phyloP scores from a whole-genome alignment of 2,329 filamentous ascomycete genomes.

The Diaporthe australafricana region DNA sequence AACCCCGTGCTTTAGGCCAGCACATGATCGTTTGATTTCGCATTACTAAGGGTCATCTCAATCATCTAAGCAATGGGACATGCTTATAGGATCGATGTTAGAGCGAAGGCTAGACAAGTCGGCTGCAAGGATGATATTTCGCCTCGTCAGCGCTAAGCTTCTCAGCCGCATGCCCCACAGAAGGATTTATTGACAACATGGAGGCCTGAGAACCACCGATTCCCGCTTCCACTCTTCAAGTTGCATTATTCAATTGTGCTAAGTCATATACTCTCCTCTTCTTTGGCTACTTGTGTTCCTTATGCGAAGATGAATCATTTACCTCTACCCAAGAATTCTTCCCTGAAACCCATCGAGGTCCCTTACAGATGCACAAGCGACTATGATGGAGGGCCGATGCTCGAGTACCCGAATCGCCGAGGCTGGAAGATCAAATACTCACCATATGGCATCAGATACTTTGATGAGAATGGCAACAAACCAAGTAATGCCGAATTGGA shows the following conservation, averaged over 20 bases:
- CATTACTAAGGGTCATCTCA: too few species aligned
- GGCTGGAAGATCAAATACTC: not conserved
- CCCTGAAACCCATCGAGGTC: not conserved
- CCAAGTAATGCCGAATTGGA: not conserved
- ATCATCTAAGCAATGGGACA: too few species aligned
- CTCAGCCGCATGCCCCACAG: slow-evolving; percentile 8
- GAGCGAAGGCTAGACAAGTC: too few species aligned
- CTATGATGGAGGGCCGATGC: not conserved
- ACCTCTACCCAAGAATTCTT: not conserved
- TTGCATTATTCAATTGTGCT: not conserved
- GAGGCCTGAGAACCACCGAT: not conserved
- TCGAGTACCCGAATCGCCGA: not conserved
- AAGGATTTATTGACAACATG: not conserved
- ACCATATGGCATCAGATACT: not conserved
- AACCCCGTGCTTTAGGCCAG: too few species aligned
- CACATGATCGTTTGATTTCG: too few species aligned
- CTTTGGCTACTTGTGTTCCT: not conserved
- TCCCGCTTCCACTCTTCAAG: not conserved
- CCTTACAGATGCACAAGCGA: not conserved
- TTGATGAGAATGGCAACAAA: not conserved
- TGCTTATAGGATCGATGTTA: too few species aligned
- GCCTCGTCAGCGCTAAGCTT: not conserved
- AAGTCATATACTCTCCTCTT: too few species aligned
- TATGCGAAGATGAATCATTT: not conserved
- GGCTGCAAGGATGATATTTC: not conserved